Base-by-base conservation (phyloP, 148 eudicot genomes). In the Rhododendron molle region DNA sequence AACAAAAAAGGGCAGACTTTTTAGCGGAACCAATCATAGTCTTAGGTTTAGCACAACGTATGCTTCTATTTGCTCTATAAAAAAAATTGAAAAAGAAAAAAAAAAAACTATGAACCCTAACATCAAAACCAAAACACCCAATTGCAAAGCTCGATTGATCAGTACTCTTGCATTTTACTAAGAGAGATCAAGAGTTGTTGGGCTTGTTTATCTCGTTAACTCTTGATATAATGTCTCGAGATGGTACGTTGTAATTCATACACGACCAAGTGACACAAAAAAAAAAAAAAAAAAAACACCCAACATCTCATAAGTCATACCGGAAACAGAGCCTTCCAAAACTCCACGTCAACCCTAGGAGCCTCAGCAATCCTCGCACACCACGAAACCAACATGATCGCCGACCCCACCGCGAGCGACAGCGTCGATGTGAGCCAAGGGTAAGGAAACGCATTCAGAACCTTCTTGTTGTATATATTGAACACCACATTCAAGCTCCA, bases 371-470 rank as follows among this genome's bases (percentile, higher is more conserved):
- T 86, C 72, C 91, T 86, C 0, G 91, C 88, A 58, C 89, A 93
- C 95, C 95, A 93, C 4, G 95, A 92, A 85, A 92, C 12, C 72
- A 93, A 43, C 95, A 93, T 93, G 86, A 93, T 92, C 62, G 91
- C 52, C 5, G 94, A 93, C 3, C 95, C 95, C 78, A 91, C 94
- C 87, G 95, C 95, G 28, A 93, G 90, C 18, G 94, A 92, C n/a
- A 93, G 94, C 1, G 95, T 93, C 0, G 95, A 93, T 9, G 94
- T 92, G 3, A 93, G 88, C 95, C 95, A 93, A 58, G 95, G 95
- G 60, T 89, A 93, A 62, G 95, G 95, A 83, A 93, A 93, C 26
- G 91, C 95, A 91, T 93, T 93, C 88, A 93, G 83, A n/a, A 93
- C 95, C 83, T 93, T 93, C 89, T 93, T 93, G 79, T 93, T 93